A percentile compares a stretch with the other conserved stretches of the same genome.
These are phyloP conservation scores for Blumeria hordei DNA, from an alignment of 2,329 filamentous ascomycete species.

Conservation along the genomic window DNA sequence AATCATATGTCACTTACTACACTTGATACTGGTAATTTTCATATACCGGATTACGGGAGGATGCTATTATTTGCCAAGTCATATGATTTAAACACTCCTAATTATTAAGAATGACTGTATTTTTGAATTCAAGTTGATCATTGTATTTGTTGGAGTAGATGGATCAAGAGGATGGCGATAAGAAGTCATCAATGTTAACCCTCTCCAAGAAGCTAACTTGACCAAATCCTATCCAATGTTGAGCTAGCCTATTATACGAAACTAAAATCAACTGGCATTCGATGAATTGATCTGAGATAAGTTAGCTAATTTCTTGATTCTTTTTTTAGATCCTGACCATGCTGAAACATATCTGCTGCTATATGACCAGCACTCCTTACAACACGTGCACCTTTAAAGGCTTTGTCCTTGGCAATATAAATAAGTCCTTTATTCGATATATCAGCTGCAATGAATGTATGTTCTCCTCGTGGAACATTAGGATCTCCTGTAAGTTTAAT, in stretches of 20 bases:
- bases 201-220: slow-evolving; percentile 37
- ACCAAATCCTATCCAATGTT: slow-evolving; percentile 48
- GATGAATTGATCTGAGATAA: slow-evolving; percentile 41
- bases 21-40: too few relatives aligned
- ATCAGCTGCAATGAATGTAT: slow-evolving; percentile 59
- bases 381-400: slow-evolving; percentile 50
- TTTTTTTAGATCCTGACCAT: slow-evolving; percentile 30
- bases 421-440: slow-evolving; percentile 43
- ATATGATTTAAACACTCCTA: too few relatives aligned
- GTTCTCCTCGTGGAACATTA: slow-evolving; percentile 70
- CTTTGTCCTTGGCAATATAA: slow-evolving; percentile 34
- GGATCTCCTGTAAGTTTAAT: slow-evolving; percentile 83
- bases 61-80: too few relatives aligned
- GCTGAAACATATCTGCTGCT: slow-evolving; percentile 43
- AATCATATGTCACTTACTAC: too few relatives aligned
- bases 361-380: slow-evolving; percentile 58
- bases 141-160: too few relatives aligned
- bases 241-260: slow-evolving; percentile 52
- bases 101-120: too few relatives aligned
- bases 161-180: slow-evolving; percentile 5
- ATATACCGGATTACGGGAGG: too few relatives aligned
- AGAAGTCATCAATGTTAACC: slow-evolving; percentile 30
- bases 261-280: slow-evolving; percentile 55
- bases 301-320: slow-evolving; percentile 6
- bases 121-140: too few relatives aligned